These are phyloP conservation scores for Closterium sp. DNA, from an alignment of 139 green algal species.

Conservation along the genomic window DNA sequence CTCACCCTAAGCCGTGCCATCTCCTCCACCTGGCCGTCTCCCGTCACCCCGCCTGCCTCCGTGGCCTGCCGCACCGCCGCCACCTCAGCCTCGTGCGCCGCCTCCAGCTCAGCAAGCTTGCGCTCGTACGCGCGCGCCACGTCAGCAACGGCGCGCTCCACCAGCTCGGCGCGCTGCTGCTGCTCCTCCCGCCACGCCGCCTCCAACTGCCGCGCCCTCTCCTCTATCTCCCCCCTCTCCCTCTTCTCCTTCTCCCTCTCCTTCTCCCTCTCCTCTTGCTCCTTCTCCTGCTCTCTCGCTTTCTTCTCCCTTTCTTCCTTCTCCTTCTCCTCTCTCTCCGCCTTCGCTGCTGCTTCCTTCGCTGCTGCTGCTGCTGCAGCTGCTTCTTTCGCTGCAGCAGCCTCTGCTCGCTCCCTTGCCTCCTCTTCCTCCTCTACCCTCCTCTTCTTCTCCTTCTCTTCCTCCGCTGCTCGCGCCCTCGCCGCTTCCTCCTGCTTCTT, in stretches of 20 bases:
- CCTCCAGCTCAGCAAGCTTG: not conserved
- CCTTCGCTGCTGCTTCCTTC: not conserved
- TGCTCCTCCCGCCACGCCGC: not conserved
- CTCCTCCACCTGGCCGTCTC: not conserved
- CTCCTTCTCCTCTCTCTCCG: not conserved
- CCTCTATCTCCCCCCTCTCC: not conserved
- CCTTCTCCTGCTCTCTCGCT: not conserved
- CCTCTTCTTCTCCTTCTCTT: not conserved
- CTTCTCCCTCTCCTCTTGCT: not conserved
- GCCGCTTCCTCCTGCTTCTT: not conserved
- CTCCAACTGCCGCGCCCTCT: not conserved
- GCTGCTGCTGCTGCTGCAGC: too few species aligned
- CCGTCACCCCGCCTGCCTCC: not conserved
- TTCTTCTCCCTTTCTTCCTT: not conserved
- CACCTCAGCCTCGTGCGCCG: not conserved
- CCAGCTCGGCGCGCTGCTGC: not conserved
- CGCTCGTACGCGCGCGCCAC: not conserved
- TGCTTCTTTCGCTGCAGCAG: too few species aligned
- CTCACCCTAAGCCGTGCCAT: not conserved
- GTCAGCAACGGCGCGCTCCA: not conserved
- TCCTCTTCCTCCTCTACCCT: not conserved
- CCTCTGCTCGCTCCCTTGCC: not conserved
- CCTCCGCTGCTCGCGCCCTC: too few species aligned
- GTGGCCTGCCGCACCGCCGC: not conserved
- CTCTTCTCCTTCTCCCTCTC: not conserved